Evolutionary conservation across 108 stramenopile genomes (phyloP), one percentile per base, ranked within the genome.

Genomic region (Nitzschia putrida): DNA sequence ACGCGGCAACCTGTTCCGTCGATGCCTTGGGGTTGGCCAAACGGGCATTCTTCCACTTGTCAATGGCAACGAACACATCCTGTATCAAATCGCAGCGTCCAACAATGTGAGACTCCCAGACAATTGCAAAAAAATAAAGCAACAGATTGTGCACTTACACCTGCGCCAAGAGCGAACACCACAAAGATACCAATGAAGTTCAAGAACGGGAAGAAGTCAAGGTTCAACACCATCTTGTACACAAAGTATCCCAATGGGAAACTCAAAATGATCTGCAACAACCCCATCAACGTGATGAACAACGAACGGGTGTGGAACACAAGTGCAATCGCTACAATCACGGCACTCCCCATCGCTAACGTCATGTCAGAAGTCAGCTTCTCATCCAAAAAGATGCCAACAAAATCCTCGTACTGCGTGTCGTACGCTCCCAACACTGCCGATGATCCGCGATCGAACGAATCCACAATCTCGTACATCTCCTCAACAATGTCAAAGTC

Each of bases 121-220:
- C n/a, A n/a, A n/a, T n/a, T n/a, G n/a, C n/a, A n/a, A n/a, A n/a
- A n/a, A n/a, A n/a, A n/a, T n/a, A n/a, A n/a, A n/a, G n/a, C n/a
- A n/a, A n/a, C n/a, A n/a, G n/a, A n/a, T n/a, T n/a, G n/a, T n/a
- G n/a, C n/a, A 34, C 29, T 34, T 4, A 34, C 29, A 55, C 80
- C 83, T 8, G 83, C 83, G 8, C 83, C 83, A 38, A 85, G 45
- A 8, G 83, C 83, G 67, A 80, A 80, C 3, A 80, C 65, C 4
- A 85, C 80, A 73, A 81, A 85, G 39, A 81, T 47, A 2, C 80
- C 83, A 66, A 81, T 85, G 61, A 79, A 81, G 66, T 85, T 85
- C 24, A 85, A 61, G 49, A 85, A 85, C 10, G 83, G 83, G 34
- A 59, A 85, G 66, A 81, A 85, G 0, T 61, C 66, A 13, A 81